Evolutionary conservation across 2,329 filamentous ascomycete genomes (phyloP).

Genomic region (Incumbomyces lentus): DNA sequence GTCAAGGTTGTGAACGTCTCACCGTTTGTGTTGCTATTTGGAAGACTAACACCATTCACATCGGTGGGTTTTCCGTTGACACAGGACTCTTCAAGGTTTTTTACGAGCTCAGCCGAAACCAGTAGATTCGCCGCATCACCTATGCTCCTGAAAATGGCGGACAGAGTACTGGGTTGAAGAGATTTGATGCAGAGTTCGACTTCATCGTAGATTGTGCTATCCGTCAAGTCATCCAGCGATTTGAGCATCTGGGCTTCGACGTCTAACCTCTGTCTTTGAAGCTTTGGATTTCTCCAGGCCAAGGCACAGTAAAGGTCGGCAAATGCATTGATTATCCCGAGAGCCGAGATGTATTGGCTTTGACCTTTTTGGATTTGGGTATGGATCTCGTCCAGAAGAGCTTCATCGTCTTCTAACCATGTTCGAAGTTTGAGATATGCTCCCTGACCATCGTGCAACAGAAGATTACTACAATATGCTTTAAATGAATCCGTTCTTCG

Average conservation of each 20-base stretch:
- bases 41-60: too few species aligned
- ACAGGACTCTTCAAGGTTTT: too few species aligned
- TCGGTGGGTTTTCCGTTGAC: too few species aligned
- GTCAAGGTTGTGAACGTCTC: too few species aligned
- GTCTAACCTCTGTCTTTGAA: constrained; percentile 4
- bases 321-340: neutral
- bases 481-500: constrained; percentile 49
- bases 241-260: neutral
- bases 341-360: neutral
- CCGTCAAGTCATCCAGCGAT: neutral
- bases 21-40: neutral
- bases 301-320: neutral
- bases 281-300: neutral
- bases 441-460: constrained; percentile 26
- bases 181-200: neutral
- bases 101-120: too few species aligned
- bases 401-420: constrained; percentile 41
- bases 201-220: neutral
- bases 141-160: too few species aligned
- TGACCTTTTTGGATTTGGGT: neutral
- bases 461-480: constrained; percentile 26
- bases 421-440: constrained; percentile 28
- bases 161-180: neutral
- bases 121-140: too few species aligned
- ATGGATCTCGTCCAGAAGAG: constrained; percentile 34